Percentiles rank a stretch among this genome's conserved stretches.
Conservation (phyloP, 2,329 filamentous ascomycete species). For the Pestalotiopsis fici region DNA sequence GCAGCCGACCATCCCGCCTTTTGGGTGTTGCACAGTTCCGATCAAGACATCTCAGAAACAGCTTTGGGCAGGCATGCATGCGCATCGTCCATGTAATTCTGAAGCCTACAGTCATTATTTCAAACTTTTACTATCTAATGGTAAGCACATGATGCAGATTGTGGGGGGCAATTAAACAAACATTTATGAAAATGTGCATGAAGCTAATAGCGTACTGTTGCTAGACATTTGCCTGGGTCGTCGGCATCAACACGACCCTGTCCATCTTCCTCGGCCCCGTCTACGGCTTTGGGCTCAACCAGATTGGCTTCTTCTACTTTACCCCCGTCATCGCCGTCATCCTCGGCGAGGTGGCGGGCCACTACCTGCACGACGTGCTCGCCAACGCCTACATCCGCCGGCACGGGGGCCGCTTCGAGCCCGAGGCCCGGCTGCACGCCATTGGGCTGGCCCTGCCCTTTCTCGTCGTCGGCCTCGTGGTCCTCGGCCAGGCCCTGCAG, state of each 20-base stretch:
- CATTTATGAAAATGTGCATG: no score
- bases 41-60: slow-evolving; percentile 37
- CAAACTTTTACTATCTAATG: slow-evolving; percentile 35
- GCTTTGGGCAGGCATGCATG: slow-evolving; percentile 38
- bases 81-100: slow-evolving; percentile 38
- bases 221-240: slow-evolving; percentile 48
- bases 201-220: neutral
- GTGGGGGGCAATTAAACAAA: no score
- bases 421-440: slow-evolving; percentile 53
- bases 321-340: slow-evolving; percentile 55
- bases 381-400: slow-evolving; percentile 43
- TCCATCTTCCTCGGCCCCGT: slow-evolving; percentile 51
- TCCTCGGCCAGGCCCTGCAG: slow-evolving; percentile 54
- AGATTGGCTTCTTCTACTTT: slow-evolving; percentile 60
- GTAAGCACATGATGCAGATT: slow-evolving; percentile 17
- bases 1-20: slow-evolving; percentile 27
- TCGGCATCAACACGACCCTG: slow-evolving; percentile 58
- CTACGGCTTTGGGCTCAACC: slow-evolving; percentile 49
- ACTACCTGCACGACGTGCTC: slow-evolving; percentile 56
- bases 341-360: slow-evolving; percentile 54
- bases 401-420: slow-evolving; percentile 55
- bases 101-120: slow-evolving; percentile 39
- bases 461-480: slow-evolving; percentile 49
- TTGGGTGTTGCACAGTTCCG: slow-evolving; percentile 34
- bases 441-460: slow-evolving; percentile 48